Evolutionary conservation across 1,284 basidiomycete genomes (phyloP).

Genomic region (Macrocystidia cucumis): DNA sequence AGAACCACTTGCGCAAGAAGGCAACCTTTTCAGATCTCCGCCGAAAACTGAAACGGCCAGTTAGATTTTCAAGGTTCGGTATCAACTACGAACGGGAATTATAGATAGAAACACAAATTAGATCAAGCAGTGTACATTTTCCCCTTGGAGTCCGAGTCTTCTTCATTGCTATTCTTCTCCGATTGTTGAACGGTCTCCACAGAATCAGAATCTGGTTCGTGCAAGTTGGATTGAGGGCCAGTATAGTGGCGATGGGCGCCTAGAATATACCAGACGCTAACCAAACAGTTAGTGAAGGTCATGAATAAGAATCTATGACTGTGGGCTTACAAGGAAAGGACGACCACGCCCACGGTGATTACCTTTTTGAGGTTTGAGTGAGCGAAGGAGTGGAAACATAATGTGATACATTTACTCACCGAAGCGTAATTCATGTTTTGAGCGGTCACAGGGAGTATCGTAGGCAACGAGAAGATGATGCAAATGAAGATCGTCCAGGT

Average conservation of each 20-base stretch:
- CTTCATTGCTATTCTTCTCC: too few relatives aligned
- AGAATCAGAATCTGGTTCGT: too few relatives aligned
- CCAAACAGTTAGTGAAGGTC: slow-evolving; percentile 4
- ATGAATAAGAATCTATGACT: neutral
- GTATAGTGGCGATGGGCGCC: slow-evolving; percentile 40
- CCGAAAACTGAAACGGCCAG: too few relatives aligned
- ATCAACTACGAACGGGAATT: too few relatives aligned
- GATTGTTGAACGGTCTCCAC: too few relatives aligned
- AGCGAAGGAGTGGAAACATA: slow-evolving; percentile 3
- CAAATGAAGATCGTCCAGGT: slow-evolving; percentile 63
- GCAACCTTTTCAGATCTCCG: too few relatives aligned
- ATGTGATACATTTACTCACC: slow-evolving; percentile 17
- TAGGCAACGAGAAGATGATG: slow-evolving; percentile 71
- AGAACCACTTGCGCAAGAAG: too few relatives aligned
- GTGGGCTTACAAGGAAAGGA: slow-evolving; percentile 26
- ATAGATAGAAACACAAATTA: too few relatives aligned
- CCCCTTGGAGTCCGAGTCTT: too few relatives aligned
- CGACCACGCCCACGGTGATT: slow-evolving; percentile 38
- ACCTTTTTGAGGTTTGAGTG: slow-evolving; percentile 19
- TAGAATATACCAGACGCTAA: slow-evolving; percentile 32
- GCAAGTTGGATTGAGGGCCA: slow-evolving; percentile 36
- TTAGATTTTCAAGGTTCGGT: too few relatives aligned
- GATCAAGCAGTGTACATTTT: too few relatives aligned
- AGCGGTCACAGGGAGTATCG: slow-evolving; percentile 57
- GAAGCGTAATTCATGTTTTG: slow-evolving; percentile 78